A percentile compares a stretch with the other conserved stretches of the same genome.
These are phyloP conservation scores for Komagataella phaffii DNA, from an alignment of 805 yeast genomes.

Conservation along the genomic window DNA sequence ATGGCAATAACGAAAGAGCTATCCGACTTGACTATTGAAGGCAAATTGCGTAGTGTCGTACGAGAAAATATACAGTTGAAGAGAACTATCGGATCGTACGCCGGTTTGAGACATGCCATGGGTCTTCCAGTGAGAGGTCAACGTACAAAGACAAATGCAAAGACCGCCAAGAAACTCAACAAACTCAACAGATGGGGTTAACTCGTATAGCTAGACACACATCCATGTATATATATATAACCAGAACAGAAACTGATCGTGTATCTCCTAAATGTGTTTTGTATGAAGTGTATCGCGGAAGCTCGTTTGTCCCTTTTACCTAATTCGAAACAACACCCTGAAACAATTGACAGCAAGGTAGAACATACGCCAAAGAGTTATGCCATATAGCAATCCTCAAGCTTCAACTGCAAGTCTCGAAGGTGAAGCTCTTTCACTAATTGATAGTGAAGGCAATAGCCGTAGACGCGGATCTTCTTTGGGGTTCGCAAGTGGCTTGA, in stretches of 20 bases:
- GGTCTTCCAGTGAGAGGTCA: constrained; percentile 84
- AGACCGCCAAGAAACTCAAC: constrained; percentile 80
- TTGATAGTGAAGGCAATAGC: background rate
- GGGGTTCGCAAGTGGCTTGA: background rate
- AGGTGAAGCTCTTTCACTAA: background rate
- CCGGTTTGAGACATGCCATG: constrained; percentile 80
- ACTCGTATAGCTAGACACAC: background rate
- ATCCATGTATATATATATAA: background rate
- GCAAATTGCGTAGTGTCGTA: constrained; percentile 59
- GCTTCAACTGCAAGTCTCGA: background rate
- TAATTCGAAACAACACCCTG: background rate
- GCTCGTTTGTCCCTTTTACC: background rate
- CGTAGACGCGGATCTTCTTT: background rate
- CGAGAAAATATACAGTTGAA: constrained; percentile 69
- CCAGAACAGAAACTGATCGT: background rate
- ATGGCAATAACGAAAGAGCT: constrained; percentile 81
- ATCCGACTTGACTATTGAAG: constrained; percentile 72
- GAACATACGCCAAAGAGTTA: background rate
- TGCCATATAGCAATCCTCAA: background rate
- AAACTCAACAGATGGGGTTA: constrained; percentile 41
- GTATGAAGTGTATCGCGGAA: background rate
- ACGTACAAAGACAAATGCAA: constrained; percentile 80
- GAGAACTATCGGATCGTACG: constrained; percentile 71
- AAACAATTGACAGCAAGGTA: background rate
- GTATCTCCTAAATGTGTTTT: background rate